phyloP scores from a whole-genome alignment of 345 rosid genomes.

The Viola odorata region DNA sequence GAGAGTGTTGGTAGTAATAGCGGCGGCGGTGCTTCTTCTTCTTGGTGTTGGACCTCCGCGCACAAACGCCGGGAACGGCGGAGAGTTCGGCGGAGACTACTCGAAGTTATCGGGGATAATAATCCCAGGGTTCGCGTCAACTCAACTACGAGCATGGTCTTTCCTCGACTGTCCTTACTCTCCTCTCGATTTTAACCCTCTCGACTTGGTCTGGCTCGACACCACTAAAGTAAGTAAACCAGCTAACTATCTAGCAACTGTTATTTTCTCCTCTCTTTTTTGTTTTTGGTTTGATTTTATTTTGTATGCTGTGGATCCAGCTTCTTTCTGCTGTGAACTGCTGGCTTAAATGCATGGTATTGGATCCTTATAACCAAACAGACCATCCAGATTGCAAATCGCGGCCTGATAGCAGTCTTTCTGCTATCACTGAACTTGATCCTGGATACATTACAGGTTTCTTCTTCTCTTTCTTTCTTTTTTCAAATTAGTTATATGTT shows the following conservation, averaged over 20 bases:
- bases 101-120: conserved; percentile 86
- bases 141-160: conserved; percentile 98
- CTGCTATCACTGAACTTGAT: conserved; percentile 95
- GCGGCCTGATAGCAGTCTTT: conserved; percentile 91
- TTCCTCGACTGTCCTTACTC: conserved; percentile 93
- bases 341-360: conserved; percentile 92
- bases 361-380: conserved; percentile 92
- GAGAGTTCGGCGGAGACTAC: conserved; percentile 50
- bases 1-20: neutral
- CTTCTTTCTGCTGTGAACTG: conserved; percentile 96
- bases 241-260: neutral
- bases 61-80: conserved; percentile 21
- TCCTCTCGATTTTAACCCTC: conserved; percentile 98
- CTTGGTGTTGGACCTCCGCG: conserved; percentile 12
- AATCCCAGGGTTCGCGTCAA: conserved; percentile 96
- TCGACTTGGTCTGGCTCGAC: conserved; percentile 97
- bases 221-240: conserved; percentile 61
- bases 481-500: neutral
- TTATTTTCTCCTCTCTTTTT: neutral
- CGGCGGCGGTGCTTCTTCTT: conserved; percentile 1
- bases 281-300: conserved; percentile 1
- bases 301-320: conserved; percentile 30
- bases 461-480: neutral
- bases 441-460: conserved; percentile 93
- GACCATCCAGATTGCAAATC: conserved; percentile 98